Percentiles rank a stretch among this genome's conserved stretches.
These are phyloP conservation scores for Fusarium graminum DNA, from an alignment of 2,329 filamentous ascomycete genomes.

Conservation along the genomic window DNA sequence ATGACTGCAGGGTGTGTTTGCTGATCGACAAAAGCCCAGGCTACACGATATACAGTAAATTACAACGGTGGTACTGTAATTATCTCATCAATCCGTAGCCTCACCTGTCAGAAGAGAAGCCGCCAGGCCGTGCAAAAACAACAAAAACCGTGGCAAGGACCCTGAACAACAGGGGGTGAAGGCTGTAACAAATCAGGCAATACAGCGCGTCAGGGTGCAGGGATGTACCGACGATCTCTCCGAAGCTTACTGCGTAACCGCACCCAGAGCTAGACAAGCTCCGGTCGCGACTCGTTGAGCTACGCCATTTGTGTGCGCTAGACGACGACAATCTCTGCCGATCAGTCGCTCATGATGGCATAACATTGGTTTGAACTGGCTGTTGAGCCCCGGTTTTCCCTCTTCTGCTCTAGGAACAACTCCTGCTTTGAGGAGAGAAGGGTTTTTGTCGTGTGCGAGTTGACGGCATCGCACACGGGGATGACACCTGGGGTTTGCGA, in stretches of 20 bases:
- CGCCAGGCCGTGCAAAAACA: background rate
- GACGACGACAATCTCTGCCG: constrained; percentile 45
- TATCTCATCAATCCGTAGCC: constrained; percentile 34
- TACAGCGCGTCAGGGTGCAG: constrained; percentile 23
- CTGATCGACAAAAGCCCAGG: constrained; percentile 20
- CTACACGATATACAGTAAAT: constrained; percentile 19
- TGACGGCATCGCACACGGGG: constrained; percentile 25
- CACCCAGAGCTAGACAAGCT: constrained; percentile 10
- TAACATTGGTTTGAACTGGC: constrained; percentile 34
- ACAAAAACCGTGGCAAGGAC: constrained; percentile 39
- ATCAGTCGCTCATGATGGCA: constrained; percentile 37
- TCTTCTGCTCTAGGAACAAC: no score
- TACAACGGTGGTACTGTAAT: constrained; percentile 22
- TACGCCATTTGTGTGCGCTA: constrained; percentile 48
- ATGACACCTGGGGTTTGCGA: constrained; percentile 13
- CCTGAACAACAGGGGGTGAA: constrained; percentile 41
- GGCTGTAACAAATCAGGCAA: constrained; percentile 24
- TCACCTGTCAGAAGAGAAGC: constrained; percentile 18
- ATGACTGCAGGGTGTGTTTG: background rate
- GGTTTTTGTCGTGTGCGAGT: constrained; percentile 26
- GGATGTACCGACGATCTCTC: constrained; percentile 36
- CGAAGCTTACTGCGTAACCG: constrained; percentile 35
- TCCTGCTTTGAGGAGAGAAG: constrained; percentile 8
- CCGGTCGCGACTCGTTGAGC: constrained; percentile 25
- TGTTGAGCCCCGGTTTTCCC: constrained; percentile 32